Conservation (phyloP, 768 basidiomycete genomes). For the Terana coerulea region DNA sequence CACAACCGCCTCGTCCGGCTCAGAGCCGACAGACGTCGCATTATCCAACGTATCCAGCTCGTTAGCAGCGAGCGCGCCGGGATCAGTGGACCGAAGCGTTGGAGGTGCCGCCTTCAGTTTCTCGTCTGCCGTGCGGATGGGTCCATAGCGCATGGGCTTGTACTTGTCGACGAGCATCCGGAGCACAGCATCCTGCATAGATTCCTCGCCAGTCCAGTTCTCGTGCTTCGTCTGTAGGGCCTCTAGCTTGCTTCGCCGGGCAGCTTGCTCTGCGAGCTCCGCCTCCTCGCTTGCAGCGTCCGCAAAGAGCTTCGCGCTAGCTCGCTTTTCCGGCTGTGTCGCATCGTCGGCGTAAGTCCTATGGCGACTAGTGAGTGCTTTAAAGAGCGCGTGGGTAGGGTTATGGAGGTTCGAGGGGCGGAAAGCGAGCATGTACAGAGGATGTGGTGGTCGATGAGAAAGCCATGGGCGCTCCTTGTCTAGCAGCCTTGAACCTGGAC, state of each 20-base stretch:
- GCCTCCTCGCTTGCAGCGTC: constrained; percentile 57
- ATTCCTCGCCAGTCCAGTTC: constrained; percentile 81
- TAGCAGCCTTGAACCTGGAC: background rate
- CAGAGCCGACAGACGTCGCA: constrained; percentile 12
- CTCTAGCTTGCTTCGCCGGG: constrained; percentile 16
- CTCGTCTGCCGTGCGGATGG: constrained; percentile 59
- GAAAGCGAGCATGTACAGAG: background rate
- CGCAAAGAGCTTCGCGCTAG: constrained; percentile 61
- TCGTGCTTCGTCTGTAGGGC: constrained; percentile 44
- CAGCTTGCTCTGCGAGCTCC: constrained; percentile 25
- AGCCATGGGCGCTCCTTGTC: background rate
- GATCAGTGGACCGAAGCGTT: constrained; percentile 26
- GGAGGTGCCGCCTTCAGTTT: constrained; percentile 54
- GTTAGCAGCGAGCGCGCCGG: background rate
- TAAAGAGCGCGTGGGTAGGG: background rate
- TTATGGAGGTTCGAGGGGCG: background rate
- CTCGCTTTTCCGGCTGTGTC: constrained; percentile 24
- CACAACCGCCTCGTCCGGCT: background rate
- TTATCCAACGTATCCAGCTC: constrained; percentile 7
- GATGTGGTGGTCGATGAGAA: background rate
- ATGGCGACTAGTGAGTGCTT: background rate
- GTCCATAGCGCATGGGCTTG: constrained; percentile 69
- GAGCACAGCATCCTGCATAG: constrained; percentile 62
- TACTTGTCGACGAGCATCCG: constrained; percentile 88
- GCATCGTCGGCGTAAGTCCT: constrained; percentile 1